Base-by-base conservation (phyloP, 345 rosid species). In the Ceriops tagal region DNA sequence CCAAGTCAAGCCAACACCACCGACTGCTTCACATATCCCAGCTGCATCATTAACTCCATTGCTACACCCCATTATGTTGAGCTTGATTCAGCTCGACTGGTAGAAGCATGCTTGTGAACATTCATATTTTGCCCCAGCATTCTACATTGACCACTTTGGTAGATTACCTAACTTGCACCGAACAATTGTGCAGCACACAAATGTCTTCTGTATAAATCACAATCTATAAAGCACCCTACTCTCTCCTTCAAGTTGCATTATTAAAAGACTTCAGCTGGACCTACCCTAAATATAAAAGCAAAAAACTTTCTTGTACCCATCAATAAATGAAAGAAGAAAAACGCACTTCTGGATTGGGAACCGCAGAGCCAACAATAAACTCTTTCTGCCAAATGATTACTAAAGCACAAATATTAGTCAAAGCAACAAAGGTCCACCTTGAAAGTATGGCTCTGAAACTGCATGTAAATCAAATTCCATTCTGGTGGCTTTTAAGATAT, bases 401-500 rank as follows among this genome's bases (percentile, higher is more conserved):
- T 55, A 26, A 22, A 55, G 27, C 58, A n/a, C 58, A 55, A 22
- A 24, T 2, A n/a, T 56, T 56, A 21, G 16, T 24, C 22, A 22
- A 22, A 8, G 30, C 24, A 63, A 59, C 30, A 11, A 63, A 64
- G 26, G 46, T 68, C 47, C 62, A 76, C 75, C 83, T 73, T 62
- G 22, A 52, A 75, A 65, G 69, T 27, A 9, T 65, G 64, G 46
- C 46, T 30, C 16, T 21, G 68, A 64, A 64, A 64, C 11, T 53
- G 37, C 55, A 19, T 32, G 27, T 15, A 49, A 70, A 75, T 80
- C 69, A 84, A 62, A 67, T 65, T 56, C 89, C 87, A 67, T 89
- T 89, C 71, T 79, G 91, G 49, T 56, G 77, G 49, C 58, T 74
- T 60, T 72, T 67, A 47, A 85, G 77, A 83, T 86, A 81, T 46